A percentile compares a stretch with the other conserved stretches of the same genome.
Evolutionary conservation across 306 rosid genomes (phyloP).

Genomic region (Cucurbita moschata): DNA sequence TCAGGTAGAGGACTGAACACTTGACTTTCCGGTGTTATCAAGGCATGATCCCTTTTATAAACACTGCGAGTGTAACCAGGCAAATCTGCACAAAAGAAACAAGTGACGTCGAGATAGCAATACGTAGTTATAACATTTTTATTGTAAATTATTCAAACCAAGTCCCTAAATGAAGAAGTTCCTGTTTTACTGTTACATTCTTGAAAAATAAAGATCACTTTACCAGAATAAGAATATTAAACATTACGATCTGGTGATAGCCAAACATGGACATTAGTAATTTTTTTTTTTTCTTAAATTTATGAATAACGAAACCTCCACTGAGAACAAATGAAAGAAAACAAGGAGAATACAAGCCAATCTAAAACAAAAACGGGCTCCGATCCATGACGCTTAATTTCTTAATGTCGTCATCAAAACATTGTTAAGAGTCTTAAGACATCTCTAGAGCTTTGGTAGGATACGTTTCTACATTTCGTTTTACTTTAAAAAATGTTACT

Average conservation of each 20-base stretch:
- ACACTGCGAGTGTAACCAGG: slow-evolving; percentile 98
- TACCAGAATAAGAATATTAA: neutral
- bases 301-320: no score
- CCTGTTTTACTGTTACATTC: neutral
- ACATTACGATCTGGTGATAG: neutral
- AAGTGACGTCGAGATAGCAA: slow-evolving; percentile 7
- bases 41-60: slow-evolving; percentile 67
- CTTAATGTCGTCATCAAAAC: neutral
- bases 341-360: no score
- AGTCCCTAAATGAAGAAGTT: neutral
- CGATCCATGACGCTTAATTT: neutral
- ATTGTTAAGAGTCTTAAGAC: neutral
- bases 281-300: no score
- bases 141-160: neutral
- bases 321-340: neutral
- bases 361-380: neutral
- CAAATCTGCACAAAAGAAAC: slow-evolving; percentile 42
- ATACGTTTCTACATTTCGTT: neutral
- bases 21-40: slow-evolving; percentile 84
- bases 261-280: neutral
- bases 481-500: neutral
- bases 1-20: slow-evolving; percentile 79
- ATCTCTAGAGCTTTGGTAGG: neutral
- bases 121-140: neutral
- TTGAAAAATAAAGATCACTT: neutral